These are phyloP conservation scores for Tetradesmus lagerheimii DNA, from an alignment of 139 green algal species.

Conservation along the genomic window DNA sequence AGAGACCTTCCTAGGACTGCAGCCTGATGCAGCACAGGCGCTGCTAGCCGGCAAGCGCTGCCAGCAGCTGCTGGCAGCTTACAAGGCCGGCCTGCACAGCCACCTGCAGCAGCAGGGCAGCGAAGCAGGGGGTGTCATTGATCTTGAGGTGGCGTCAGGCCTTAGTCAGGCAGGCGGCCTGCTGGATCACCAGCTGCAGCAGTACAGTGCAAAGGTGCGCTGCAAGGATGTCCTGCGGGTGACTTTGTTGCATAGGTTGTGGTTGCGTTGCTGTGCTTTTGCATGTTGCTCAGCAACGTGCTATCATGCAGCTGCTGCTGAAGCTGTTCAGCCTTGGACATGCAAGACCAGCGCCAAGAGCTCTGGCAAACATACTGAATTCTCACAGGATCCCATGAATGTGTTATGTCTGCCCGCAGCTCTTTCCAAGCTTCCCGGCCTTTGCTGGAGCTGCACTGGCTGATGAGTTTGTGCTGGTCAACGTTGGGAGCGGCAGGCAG, in stretches of 20 bases:
- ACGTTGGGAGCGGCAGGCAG: not conserved
- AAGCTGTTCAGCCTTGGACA: no score
- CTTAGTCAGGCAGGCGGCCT: not conserved
- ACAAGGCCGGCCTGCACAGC: not conserved
- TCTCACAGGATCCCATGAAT: no score
- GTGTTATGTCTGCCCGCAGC: not conserved
- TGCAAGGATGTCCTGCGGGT: not conserved
- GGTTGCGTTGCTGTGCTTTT: no score
- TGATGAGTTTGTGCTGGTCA: not conserved
- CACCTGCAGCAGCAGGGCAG: constrained; percentile 1
- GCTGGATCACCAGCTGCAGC: not conserved
- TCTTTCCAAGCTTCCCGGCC: not conserved
- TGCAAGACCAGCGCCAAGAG: no score
- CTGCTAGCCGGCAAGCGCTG: not conserved
- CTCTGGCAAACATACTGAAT: no score
- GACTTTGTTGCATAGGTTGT: no score
- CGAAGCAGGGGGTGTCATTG: not conserved
- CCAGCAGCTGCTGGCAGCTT: not conserved
- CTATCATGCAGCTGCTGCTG: no score
- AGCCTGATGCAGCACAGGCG: not conserved
- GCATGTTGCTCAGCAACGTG: no score
- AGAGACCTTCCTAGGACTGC: not conserved
- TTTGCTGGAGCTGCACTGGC: not conserved
- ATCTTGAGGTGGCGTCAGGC: not conserved
- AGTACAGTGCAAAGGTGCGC: not conserved